Percentiles rank a stretch among this genome's conserved stretches.
These are phyloP conservation scores for Noccaea bulbosa DNA, from an alignment of 345 rosid species.

Conservation along the genomic window DNA sequence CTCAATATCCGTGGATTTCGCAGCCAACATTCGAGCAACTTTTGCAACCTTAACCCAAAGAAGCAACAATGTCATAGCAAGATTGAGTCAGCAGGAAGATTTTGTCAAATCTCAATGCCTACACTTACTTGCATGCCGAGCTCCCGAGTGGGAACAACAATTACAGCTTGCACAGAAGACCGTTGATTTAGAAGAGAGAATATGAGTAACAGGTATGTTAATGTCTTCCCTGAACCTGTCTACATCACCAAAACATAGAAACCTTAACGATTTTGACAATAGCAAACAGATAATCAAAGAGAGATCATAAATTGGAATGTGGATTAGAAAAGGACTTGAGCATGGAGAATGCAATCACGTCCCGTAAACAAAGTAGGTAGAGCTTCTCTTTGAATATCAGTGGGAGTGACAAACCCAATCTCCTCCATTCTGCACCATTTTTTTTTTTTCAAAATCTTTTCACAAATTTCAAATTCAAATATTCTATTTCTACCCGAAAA, in stretches of 20 bases:
- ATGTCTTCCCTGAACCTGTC: constrained; percentile 97
- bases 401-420: constrained; percentile 62
- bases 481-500: not conserved
- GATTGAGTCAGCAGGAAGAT: not conserved
- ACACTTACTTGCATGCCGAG: constrained; percentile 72
- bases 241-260: constrained; percentile 44
- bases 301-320: not conserved
- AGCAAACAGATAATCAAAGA: constrained; percentile 15
- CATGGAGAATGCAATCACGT: constrained; percentile 82
- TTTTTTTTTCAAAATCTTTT: not conserved
- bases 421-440: constrained; percentile 62
- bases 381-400: constrained; percentile 76
- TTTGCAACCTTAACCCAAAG: constrained; percentile 62
- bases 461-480: not conserved
- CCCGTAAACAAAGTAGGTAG: constrained; percentile 71
- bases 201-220: constrained; percentile 76
- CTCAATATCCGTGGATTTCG: constrained; percentile 53
- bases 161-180: constrained; percentile 81
- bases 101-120: not conserved
- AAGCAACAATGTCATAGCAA: constrained; percentile 25
- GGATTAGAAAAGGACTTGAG: constrained; percentile 63
- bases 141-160: constrained; percentile 90
- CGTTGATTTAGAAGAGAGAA: constrained; percentile 66
- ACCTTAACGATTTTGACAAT: constrained; percentile 18
- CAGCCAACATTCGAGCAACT: constrained; percentile 81